Evolutionary conservation across 805 yeast genomes (phyloP), one percentile per base, ranked within the genome.

Genomic region (Candida ulmi): DNA sequence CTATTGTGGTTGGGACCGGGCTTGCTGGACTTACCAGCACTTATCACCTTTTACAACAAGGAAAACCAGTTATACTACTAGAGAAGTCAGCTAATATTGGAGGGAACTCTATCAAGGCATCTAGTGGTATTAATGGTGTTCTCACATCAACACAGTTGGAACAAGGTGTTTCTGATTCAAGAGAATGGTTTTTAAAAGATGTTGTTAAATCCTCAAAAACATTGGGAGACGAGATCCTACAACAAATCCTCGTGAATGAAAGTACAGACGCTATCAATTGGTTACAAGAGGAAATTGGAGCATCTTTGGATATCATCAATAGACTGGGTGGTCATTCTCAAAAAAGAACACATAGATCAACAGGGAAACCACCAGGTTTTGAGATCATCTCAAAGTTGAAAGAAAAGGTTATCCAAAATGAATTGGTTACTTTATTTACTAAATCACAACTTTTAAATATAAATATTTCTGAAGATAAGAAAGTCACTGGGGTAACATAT

Each of bases 261-360:
- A 79, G 88, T 3, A 77, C 74, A 6, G 72, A 68, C 32, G 90
- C 93, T 0, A 72, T 86, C 36, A 74, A 75, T 35, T 86, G 95
- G 91, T 68, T 86, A 37, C 83, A 81, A 48, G 69, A 73, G 24
- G 72, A 69, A 5, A 77, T 84, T 49, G 71, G 68, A 7, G 62
- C 84, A 36, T 85, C 80, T 50, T 63, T 86, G 40, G 72, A 83
- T 8, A 66, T 80, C 13, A 83, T 86, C 11, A 73, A 86, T n/a
- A 74, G 85, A 50, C 61, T 86, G 32, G 95, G 95, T 21, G 95
- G 95, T 3, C 95, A 86, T 55, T 79, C 88, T 1, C 76, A 71
- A 36, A 79, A 87, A 17, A 69, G 95, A 58, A 86, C 95, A 1
- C 95, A 86, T 57, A 71, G 95, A 50, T 90, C 95, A 1, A 72